These are phyloP conservation scores for Pneumocystis carinii DNA, from an alignment of 1,139 yeast species.

Conservation along the genomic window DNA sequence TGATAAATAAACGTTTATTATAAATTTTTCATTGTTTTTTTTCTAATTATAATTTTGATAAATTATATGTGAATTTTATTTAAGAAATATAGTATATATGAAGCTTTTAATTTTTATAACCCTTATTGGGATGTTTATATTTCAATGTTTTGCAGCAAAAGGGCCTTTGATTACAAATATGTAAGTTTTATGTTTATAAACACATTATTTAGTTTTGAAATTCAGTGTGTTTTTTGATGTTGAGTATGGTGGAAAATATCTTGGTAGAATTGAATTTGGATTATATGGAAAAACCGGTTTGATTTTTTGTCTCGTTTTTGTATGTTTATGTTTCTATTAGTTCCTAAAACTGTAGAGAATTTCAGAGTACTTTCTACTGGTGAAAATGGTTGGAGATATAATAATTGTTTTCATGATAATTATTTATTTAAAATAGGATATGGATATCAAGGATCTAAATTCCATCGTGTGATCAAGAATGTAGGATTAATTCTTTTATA, in stretches of 20 bases:
- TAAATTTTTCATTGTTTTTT: no score
- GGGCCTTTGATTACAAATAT: slow-evolving; percentile 13
- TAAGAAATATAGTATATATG: background rate
- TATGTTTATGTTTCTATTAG: slow-evolving; percentile 22
- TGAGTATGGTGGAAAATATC: slow-evolving; percentile 55
- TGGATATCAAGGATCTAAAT: slow-evolving; percentile 57
- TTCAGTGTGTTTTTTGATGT: slow-evolving; percentile 61
- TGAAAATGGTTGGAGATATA: slow-evolving; percentile 51
- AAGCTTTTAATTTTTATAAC: background rate
- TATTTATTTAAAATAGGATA: slow-evolving; percentile 35
- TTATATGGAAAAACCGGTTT: slow-evolving; percentile 64
- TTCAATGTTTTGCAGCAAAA: background rate
- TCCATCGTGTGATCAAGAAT: slow-evolving; percentile 84
- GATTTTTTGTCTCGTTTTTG: background rate
- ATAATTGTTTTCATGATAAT: background rate
- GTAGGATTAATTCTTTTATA: slow-evolving; percentile 9
- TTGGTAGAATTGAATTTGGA: slow-evolving; percentile 63
- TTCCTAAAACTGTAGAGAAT: slow-evolving; percentile 88
- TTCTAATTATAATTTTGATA: background rate
- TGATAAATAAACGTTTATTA: no score
- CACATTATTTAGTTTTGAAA: background rate
- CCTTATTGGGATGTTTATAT: background rate
- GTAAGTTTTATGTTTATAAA: slow-evolving; percentile 8
- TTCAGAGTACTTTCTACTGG: slow-evolving; percentile 86
- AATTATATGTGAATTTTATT: background rate